Evolutionary conservation across 2,329 filamentous ascomycete species (phyloP), one percentile per base, ranked within the genome.

Genomic region (Lasiodiplodia sp.): DNA sequence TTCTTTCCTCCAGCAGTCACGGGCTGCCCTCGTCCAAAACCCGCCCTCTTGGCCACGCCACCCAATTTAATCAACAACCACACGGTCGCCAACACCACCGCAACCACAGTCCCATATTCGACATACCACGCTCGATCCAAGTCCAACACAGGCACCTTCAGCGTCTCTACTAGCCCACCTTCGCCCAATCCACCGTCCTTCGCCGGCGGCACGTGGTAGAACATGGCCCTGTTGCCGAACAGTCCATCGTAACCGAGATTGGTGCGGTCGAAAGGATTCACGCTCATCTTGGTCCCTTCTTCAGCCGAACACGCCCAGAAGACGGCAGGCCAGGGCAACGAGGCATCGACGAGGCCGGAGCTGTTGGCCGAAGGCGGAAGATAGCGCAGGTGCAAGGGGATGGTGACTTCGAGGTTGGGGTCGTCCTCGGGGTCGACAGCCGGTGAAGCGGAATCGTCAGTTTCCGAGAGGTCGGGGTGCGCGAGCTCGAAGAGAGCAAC

Each of bases 371-470:
- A 84, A 0, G 92, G 92, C 6, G 84, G 81, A 4, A 97, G 85
- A 77, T 97, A 98, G 38, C 95, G 91, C 3, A 97, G 85, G 76
- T 98, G 95, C 16, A 97, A 85, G 0, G 95, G 94, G 44, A 98
- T 87, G 69, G 90, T 87, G 12, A 87, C 87, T 7, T 86, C 91
- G 88, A 89, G 93, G 1, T 78, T 70, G 14, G 81, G 78, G 18
- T 82, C 75, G 21, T 80, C 77, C 73, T 53, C 44, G 23, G n/a
- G 23, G 12, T 51, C 37, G 37, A 16, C 6, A 23, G 2, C 21
- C n/a, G 44, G 44, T 10, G 44, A n/a, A 11, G 21, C 40, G 12
- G 58, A 31, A 4, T 31, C 28, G 21, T 52, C 25, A 58, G 44
- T 12, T 63, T 10, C 25, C 23, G 58, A 47, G 14, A 77, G 73